phyloP scores from a whole-genome alignment of 768 basidiomycete genomes.

The Phanerochaete carnosa region DNA sequence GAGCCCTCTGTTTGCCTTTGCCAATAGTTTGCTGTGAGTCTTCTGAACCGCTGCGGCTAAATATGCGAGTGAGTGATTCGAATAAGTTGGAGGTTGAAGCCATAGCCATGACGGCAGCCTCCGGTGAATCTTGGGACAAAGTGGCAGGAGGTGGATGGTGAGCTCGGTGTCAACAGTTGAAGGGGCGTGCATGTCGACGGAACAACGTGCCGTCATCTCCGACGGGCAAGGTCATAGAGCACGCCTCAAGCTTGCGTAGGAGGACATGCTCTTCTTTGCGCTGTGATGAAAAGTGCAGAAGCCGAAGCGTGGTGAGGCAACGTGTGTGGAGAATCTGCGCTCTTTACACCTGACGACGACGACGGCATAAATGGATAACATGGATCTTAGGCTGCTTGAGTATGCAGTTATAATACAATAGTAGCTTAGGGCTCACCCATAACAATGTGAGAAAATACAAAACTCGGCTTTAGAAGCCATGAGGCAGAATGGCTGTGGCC shows the following conservation, averaged over 20 bases:
- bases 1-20: background rate
- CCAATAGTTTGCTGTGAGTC: background rate
- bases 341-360: too few species aligned
- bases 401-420: too few species aligned
- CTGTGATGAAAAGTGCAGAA: too few species aligned
- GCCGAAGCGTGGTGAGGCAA: too few species aligned
- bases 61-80: background rate
- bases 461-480: too few species aligned
- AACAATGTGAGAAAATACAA: too few species aligned
- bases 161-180: background rate
- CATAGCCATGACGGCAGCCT: background rate
- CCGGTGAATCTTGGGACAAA: background rate
- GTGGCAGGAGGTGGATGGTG: background rate
- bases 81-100: background rate
- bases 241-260: background rate
- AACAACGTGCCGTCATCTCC: background rate
- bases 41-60: background rate
- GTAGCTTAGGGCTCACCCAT: too few species aligned
- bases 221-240: background rate
- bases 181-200: background rate
- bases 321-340: too few species aligned
- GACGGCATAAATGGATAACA: too few species aligned
- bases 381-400: too few species aligned
- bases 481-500: too few species aligned
- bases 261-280: background rate